phyloP scores from a whole-genome alignment of 2,329 filamentous ascomycete species.

The Coniella vitis region DNA sequence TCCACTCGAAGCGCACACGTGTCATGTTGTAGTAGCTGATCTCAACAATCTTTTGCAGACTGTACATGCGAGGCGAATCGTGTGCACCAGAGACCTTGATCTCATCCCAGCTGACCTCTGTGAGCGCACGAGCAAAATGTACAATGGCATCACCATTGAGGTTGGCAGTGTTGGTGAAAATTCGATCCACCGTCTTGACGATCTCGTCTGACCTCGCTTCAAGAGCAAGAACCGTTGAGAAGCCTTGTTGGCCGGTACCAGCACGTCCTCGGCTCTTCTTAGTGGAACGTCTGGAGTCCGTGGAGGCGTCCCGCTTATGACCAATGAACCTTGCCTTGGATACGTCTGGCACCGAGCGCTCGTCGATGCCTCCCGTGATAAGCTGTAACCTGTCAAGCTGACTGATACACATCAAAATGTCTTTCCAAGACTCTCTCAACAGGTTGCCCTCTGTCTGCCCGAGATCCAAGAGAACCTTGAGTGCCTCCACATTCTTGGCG shows the following conservation, averaged over 20 bases:
- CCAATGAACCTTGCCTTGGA: conserved; percentile 71
- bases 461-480: conserved; percentile 86
- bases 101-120: conserved; percentile 97
- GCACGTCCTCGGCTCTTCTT: conserved; percentile 43
- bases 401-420: conserved; percentile 89
- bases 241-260: conserved; percentile 55
- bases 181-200: conserved; percentile 85
- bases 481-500: conserved; percentile 90
- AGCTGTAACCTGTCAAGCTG: conserved; percentile 93
- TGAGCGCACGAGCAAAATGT: conserved; percentile 85
- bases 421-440: conserved; percentile 86
- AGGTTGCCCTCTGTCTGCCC: conserved; percentile 89
- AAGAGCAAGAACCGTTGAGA: conserved; percentile 74
- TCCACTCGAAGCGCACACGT: conserved; percentile 96
- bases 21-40: conserved; percentile 99
- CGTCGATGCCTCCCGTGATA: conserved; percentile 90
- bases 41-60: conserved; percentile 94
- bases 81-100: conserved; percentile 96
- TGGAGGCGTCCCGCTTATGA: conserved; percentile 46
- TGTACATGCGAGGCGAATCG: conserved; percentile 93
- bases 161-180: conserved; percentile 94
- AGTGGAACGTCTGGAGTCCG: conserved; percentile 58
- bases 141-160: conserved; percentile 91
- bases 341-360: conserved; percentile 86
- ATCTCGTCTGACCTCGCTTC: conserved; percentile 92